A percentile compares a stretch with the other conserved stretches of the same genome.
Conservation (phyloP, 768 basidiomycete species). For the Cantharellus anzutake region DNA sequence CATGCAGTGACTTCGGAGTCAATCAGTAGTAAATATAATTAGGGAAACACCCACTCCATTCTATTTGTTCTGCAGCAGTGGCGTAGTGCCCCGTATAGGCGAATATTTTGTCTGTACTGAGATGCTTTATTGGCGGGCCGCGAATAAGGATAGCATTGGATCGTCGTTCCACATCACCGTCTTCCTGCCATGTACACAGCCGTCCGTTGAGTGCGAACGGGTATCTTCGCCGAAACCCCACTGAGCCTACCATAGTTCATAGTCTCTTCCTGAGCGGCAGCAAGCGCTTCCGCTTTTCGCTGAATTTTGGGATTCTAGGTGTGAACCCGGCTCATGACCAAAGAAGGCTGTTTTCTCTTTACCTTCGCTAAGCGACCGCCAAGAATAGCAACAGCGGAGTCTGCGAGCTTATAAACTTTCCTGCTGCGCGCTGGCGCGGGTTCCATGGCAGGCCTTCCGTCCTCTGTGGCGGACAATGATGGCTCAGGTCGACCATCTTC, state of each 20-base stretch:
- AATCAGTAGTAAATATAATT: background rate
- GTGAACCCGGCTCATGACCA: too few species aligned
- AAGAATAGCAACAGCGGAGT: constrained; percentile 31
- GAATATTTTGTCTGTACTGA: constrained; percentile 61
- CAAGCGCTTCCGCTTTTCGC: background rate
- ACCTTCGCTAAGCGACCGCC: constrained; percentile 40
- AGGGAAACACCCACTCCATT: constrained; percentile 29
- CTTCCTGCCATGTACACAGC: background rate
- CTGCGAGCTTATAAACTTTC: constrained; percentile 51
- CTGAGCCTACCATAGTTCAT: constrained; percentile 11
- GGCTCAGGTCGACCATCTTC: too few species aligned
- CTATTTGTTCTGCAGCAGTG: constrained; percentile 50
- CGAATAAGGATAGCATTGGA: constrained; percentile 51
- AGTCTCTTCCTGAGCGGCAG: constrained; percentile 13
- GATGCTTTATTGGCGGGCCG: constrained; percentile 51
- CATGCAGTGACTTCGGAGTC: background rate
- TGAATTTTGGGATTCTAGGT: background rate
- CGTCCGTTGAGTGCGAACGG: background rate
- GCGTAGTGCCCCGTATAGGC: constrained; percentile 70
- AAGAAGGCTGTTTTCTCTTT: constrained; percentile 26
- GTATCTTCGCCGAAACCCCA: background rate
- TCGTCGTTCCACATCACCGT: background rate
- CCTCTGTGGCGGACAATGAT: too few species aligned
- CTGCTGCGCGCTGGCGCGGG: background rate
- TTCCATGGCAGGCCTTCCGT: background rate